Evolutionary conservation across 495 filamentous ascomycete species (phyloP), one percentile per base, ranked within the genome.

Genomic region (Xylaria venustula): DNA sequence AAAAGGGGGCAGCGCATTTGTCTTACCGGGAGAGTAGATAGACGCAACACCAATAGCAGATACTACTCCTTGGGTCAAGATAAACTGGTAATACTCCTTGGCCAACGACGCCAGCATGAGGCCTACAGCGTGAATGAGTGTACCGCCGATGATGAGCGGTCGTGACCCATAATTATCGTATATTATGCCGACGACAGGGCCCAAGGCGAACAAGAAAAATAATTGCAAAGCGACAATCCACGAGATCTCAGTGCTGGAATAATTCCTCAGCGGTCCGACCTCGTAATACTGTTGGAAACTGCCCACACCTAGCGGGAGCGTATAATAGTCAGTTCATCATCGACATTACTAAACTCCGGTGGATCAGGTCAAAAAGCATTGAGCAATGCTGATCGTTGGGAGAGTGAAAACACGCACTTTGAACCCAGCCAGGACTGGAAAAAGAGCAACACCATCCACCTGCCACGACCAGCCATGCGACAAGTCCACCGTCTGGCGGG

Each of bases 21-120:
- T 9, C 46, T 49, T 59, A 67, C 61, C 68, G 51, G 68, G 51
- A 34, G 58, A 61, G 86, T 50, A 87, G 30, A 57, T 70, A 56
- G 55, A 71, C 66, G 57, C 71, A 73, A 63, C 45, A 9, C 65
- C 68, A 23, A 71, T 64, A 40, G 72, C 67, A 40, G 70, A 71
- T 49, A 73, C 75, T 15, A 85, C 64, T 3, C 79, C 83, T 64
- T 87, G 85, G 4, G 76, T 67, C 2, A 87, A 67, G 7, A 86
- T 58, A 65, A 86, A 77, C 49, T 87, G 85, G 54, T 80, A 88
- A 68, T 86, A 88, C 65, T 83, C 64, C 7, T 67, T 76, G 1
- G 80, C 77, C 1, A 87, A 49, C 15, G 46, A 49, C 15, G 46
- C 46, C 22, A 49, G 46, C 46, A 49, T 5, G 56, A 51, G 22